Conservation (phyloP, 352 stramenopile species). For the Phytophthora idaei region DNA sequence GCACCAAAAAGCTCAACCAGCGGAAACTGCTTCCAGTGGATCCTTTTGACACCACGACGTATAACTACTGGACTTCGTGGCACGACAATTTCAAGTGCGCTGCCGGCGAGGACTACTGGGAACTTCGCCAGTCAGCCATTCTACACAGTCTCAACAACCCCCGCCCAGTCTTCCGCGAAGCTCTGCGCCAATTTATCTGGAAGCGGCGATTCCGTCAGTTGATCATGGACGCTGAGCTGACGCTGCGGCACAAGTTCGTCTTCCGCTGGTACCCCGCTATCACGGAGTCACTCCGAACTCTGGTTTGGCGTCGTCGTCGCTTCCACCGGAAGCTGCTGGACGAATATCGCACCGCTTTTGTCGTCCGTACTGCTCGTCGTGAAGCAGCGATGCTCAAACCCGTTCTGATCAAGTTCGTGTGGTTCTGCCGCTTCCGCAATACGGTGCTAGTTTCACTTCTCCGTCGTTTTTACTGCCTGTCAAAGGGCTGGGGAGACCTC, state of each 20-base stretch:
- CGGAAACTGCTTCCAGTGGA: constrained; percentile 43
- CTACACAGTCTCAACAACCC: constrained; percentile 14
- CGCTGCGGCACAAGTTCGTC: constrained; percentile 19
- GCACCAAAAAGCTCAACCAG: constrained; percentile 15
- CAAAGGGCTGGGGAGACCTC: constrained; percentile 11
- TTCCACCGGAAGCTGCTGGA: constrained; percentile 23
- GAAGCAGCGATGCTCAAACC: constrained; percentile 8
- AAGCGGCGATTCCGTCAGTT: constrained; percentile 16
- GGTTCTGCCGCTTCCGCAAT: constrained; percentile 19
- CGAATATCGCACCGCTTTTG: constrained; percentile 18
- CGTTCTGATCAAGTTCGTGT: constrained; percentile 21
- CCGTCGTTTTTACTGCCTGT: constrained; percentile 22
- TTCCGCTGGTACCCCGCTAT: constrained; percentile 8
- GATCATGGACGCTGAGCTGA: constrained; percentile 4
- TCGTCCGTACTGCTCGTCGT: background rate
- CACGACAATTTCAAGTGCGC: constrained; percentile 1
- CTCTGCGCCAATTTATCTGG: constrained; percentile 28
- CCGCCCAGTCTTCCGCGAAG: constrained; percentile 7
- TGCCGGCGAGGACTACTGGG: constrained; percentile 6
- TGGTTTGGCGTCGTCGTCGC: constrained; percentile 25
- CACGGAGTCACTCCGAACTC: constrained; percentile 20
- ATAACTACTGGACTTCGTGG: constrained; percentile 26
- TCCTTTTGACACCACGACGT: constrained; percentile 34
- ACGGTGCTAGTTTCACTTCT: constrained; percentile 9
- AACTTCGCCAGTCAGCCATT: constrained; percentile 3